These are phyloP conservation scores for Fusarium pseudoanthophilum DNA, from an alignment of 2,329 filamentous ascomycete species.

Conservation along the genomic window DNA sequence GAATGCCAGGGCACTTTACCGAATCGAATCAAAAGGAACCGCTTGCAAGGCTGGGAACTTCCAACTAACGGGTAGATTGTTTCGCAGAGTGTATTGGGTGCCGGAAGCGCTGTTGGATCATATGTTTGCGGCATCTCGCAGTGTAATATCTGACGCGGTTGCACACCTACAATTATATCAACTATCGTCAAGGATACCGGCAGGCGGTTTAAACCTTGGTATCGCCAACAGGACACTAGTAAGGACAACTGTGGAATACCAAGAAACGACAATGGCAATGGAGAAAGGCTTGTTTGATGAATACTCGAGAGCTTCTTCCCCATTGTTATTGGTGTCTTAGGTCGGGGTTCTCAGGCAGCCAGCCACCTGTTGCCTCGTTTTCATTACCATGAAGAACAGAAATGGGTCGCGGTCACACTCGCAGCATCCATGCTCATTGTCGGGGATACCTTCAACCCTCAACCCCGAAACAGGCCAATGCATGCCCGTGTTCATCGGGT, in stretches of 20 bases:
- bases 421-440: not conserved
- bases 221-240: not conserved
- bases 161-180: not conserved
- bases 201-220: not conserved
- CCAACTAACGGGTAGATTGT: not conserved
- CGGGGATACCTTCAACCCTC: not conserved
- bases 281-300: not conserved
- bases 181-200: not conserved
- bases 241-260: not conserved
- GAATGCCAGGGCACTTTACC: not conserved
- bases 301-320: not conserved
- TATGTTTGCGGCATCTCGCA: not conserved
- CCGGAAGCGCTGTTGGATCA: not conserved
- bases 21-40: not conserved
- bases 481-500: not conserved
- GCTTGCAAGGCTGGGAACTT: slow-evolving; percentile 3
- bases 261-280: not conserved
- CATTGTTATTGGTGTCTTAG: not conserved
- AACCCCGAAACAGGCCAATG: not conserved
- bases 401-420: not conserved
- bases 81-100: not conserved
- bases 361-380: not conserved
- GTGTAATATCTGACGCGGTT: not conserved
- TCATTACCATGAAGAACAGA: not conserved
- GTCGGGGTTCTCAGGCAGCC: not conserved